Conservation (phyloP, 192 early-diverging fungal species). For the Mortierella alpina region DNA sequence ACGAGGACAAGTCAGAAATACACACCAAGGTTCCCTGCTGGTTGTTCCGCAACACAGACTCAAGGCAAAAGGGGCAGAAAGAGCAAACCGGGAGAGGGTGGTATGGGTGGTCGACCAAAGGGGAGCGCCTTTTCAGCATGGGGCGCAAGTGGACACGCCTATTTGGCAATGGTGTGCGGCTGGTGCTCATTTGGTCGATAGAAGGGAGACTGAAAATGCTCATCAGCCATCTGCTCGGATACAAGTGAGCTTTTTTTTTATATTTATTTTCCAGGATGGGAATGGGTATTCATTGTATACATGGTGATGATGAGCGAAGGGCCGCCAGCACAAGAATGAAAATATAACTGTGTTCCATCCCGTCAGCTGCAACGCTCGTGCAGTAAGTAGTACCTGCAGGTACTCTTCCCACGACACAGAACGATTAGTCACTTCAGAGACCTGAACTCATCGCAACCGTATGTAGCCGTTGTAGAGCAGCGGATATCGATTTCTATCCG, state of each 20-base stretch:
- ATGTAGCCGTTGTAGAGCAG: background rate
- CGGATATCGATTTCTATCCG: background rate
- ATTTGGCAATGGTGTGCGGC: background rate
- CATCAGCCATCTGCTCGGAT: background rate
- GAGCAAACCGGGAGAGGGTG: background rate
- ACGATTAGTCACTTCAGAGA: too few species aligned
- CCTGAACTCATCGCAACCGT: too few species aligned
- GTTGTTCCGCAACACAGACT: too few species aligned
- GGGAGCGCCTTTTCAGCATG: background rate
- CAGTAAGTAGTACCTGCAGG: too few species aligned
- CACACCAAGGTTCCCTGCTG: too few species aligned
- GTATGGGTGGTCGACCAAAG: background rate
- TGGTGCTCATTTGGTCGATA: background rate
- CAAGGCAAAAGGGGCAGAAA: too few species aligned
- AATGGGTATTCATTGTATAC: background rate
- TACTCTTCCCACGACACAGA: too few species aligned
- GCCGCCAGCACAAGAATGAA: background rate
- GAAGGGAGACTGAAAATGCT: background rate
- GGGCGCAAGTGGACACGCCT: background rate
- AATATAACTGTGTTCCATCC: too few species aligned
- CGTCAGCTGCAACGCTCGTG: too few species aligned
- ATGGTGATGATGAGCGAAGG: background rate
- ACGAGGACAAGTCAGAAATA: too few species aligned
- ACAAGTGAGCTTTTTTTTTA: constrained; percentile 1
- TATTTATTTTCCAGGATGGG: constrained; percentile 1